Percentiles rank a stretch among this genome's conserved stretches.
phyloP scores from a whole-genome alignment of 495 filamentous ascomycete species.

The Tuber microsphaerosporum region DNA sequence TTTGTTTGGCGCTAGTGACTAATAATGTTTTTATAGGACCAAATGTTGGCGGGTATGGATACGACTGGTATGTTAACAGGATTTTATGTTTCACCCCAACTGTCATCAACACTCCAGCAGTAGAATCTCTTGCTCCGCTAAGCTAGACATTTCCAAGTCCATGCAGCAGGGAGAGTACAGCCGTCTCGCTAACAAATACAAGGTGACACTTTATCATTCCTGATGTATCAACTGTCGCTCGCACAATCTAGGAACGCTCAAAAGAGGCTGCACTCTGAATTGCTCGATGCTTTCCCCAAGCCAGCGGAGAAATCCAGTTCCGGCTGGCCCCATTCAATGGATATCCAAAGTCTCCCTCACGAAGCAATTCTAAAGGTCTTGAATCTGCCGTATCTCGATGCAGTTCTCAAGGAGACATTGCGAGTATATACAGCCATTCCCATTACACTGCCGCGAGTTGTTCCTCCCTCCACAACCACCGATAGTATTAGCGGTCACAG shows the following conservation, averaged over 20 bases:
- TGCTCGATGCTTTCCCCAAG: slow-evolving; percentile 4
- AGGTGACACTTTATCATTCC: slow-evolving; percentile 17
- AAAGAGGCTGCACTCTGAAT: slow-evolving; percentile 5
- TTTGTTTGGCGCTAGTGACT: background rate
- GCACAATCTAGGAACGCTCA: background rate
- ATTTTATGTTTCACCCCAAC: background rate
- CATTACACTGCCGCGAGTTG: slow-evolving; percentile 42
- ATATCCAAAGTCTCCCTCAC: background rate
- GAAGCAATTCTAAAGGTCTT: background rate
- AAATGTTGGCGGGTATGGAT: slow-evolving; percentile 18
- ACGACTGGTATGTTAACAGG: slow-evolving; percentile 7
- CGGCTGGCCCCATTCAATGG: background rate
- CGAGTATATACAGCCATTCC: slow-evolving; percentile 16
- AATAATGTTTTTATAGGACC: slow-evolving; percentile 2
- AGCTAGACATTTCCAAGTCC: background rate
- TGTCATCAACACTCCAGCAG: background rate
- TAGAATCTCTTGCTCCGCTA: background rate
- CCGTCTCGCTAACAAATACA: slow-evolving; percentile 3
- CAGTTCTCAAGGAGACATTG: slow-evolving; percentile 16
- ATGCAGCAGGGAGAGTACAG: background rate
- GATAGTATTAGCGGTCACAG: background rate
- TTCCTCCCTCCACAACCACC: slow-evolving; percentile 19
- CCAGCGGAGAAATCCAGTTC: background rate
- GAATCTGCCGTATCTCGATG: slow-evolving; percentile 13
- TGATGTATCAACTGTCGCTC: slow-evolving; percentile 14